Conservation (phyloP, 2,329 filamentous ascomycete genomes). For the Exutisphaerella laricina region DNA sequence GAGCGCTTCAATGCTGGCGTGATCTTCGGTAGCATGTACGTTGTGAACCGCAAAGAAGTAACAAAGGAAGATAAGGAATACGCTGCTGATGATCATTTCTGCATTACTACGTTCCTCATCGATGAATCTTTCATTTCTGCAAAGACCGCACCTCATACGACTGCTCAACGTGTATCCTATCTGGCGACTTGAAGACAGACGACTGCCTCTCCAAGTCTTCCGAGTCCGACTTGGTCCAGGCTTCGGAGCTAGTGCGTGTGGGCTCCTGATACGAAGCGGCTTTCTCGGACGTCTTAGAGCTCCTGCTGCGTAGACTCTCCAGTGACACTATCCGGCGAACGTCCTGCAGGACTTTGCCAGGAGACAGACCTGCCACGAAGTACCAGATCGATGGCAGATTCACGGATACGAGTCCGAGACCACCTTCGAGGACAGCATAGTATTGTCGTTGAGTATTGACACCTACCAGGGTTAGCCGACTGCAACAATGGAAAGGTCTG, state of each 20-base stretch:
- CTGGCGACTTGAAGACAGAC: background rate
- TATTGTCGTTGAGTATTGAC: constrained; percentile 5
- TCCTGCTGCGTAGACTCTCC: background rate
- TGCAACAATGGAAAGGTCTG: background rate
- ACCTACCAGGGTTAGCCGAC: background rate
- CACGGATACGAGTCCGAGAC: constrained; percentile 6
- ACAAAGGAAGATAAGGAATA: too few species aligned
- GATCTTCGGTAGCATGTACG: too few species aligned
- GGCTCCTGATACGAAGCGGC: background rate
- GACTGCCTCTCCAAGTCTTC: background rate
- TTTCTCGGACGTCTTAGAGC: background rate
- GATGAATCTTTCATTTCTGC: too few species aligned
- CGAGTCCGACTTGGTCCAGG: background rate
- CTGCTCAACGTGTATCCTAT: background rate
- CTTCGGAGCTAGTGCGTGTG: constrained; percentile 1
- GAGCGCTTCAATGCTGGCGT: too few species aligned
- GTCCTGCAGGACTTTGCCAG: background rate
- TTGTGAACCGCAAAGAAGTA: too few species aligned
- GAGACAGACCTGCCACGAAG: constrained; percentile 1
- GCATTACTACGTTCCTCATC: too few species aligned
- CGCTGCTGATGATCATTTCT: too few species aligned
- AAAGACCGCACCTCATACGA: background rate
- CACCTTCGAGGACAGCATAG: constrained; percentile 5
- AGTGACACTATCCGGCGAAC: background rate
- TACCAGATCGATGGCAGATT: constrained; percentile 5